Conservation (phyloP, 768 basidiomycete genomes). For the Suillus plorans region DNA sequence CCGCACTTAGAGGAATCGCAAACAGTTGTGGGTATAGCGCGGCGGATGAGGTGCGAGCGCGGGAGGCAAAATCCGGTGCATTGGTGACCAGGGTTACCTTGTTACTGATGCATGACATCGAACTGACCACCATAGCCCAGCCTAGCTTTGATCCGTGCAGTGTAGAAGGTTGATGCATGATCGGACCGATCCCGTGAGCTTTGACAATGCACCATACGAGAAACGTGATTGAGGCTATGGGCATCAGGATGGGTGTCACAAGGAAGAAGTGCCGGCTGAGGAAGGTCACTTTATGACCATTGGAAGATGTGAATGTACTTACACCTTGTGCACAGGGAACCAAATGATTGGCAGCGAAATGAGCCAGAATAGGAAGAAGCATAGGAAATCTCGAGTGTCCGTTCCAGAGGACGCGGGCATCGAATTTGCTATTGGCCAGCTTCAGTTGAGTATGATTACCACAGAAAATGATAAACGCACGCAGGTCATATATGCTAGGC, state of each 20-base stretch:
- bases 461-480: conserved; percentile 35
- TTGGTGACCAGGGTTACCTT: conserved; percentile 77
- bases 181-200: conserved; percentile 75
- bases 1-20: conserved; percentile 71
- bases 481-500: conserved; percentile 68
- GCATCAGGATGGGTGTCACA: conserved; percentile 71
- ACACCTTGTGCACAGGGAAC: conserved; percentile 84
- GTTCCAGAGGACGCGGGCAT: conserved; percentile 75
- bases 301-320: conserved; percentile 26
- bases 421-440: conserved; percentile 50
- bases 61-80: conserved; percentile 76
- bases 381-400: conserved; percentile 71
- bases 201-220: conserved; percentile 79
- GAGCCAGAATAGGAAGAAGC: conserved; percentile 88
- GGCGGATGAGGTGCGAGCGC: conserved; percentile 52
- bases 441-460: neutral
- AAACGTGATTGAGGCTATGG: conserved; percentile 67
- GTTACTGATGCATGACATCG: conserved; percentile 81
- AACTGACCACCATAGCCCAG: conserved; percentile 72
- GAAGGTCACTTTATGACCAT: conserved; percentile 10
- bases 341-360: conserved; percentile 77
- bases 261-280: conserved; percentile 75
- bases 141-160: conserved; percentile 66
- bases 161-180: conserved; percentile 62
- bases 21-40: conserved; percentile 67